Conservation (phyloP, 1,139 yeast species). For the Kazachstania sp. region DNA sequence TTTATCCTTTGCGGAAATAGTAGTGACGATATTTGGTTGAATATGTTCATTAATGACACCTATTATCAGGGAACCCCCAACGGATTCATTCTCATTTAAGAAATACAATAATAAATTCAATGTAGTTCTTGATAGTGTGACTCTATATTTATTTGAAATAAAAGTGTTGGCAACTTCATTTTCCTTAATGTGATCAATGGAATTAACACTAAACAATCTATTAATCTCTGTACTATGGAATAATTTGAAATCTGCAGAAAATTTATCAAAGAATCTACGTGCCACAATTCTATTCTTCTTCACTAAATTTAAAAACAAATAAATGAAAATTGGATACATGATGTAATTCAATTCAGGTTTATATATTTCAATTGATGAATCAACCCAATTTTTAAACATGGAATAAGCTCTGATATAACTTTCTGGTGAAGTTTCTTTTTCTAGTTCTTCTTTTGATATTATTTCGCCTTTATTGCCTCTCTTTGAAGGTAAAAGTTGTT, state of each 20-base stretch:
- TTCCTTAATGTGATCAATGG: constrained; percentile 74
- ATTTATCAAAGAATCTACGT: constrained; percentile 65
- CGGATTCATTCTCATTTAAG: constrained; percentile 83
- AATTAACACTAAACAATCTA: constrained; percentile 61
- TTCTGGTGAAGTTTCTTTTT: constrained; percentile 47
- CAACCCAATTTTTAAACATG: constrained; percentile 80
- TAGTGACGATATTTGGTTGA: constrained; percentile 47
- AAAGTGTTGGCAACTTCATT: constrained; percentile 74
- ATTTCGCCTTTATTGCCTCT: constrained; percentile 35
- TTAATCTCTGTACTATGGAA: constrained; percentile 74
- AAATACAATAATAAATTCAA: constrained; percentile 77
- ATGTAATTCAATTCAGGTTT: constrained; percentile 80
- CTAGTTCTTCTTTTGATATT: constrained; percentile 18
- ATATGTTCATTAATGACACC: constrained; percentile 80
- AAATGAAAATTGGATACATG: constrained; percentile 84
- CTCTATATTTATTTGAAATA: constrained; percentile 61
- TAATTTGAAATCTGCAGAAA: constrained; percentile 62
- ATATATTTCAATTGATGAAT: constrained; percentile 82
- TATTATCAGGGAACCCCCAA: constrained; percentile 83
- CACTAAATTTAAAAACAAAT: constrained; percentile 73
- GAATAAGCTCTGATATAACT: constrained; percentile 70
- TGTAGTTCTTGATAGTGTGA: constrained; percentile 75
- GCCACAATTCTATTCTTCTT: constrained; percentile 57
- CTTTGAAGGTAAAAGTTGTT: constrained; percentile 31
- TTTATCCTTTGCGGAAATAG: constrained; percentile 24